Evolutionary conservation across 2,329 filamentous ascomycete genomes (phyloP).

Genomic region (Fusarium subtropicale): DNA sequence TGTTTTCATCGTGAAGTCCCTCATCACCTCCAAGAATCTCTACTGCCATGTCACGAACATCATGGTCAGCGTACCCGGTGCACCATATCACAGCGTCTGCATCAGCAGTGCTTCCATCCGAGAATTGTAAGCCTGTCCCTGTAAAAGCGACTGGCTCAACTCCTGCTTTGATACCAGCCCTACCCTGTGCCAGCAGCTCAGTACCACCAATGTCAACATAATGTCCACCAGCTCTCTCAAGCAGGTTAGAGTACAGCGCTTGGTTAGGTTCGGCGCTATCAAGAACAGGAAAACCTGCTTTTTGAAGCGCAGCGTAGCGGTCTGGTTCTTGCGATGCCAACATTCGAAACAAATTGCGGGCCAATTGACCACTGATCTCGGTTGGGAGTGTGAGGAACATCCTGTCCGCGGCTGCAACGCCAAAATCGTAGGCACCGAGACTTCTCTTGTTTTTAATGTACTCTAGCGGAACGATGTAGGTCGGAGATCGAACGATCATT

Average conservation of each 20-base stretch:
- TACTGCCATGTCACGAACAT: background rate
- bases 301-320: constrained; percentile 12
- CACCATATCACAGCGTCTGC: constrained; percentile 33
- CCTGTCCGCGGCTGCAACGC: constrained; percentile 9
- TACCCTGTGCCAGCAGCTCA: constrained; percentile 6
- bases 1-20: rapidly evolving
- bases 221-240: constrained; percentile 24
- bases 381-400: constrained; percentile 22
- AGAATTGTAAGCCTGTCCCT: constrained; percentile 14
- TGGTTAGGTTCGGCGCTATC: constrained; percentile 9
- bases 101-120: constrained; percentile 7
- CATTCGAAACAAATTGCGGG: constrained; percentile 3
- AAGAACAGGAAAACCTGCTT: constrained; percentile 13
- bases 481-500: constrained; percentile 31
- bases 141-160: constrained; percentile 13
- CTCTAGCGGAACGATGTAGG: constrained; percentile 28
- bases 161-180: constrained; percentile 12
- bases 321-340: constrained; percentile 26
- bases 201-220: constrained; percentile 31
- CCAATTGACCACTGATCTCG: constrained; percentile 11
- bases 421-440: constrained; percentile 18
- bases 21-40: constrained; percentile 4
- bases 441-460: constrained; percentile 23
- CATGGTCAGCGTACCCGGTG: constrained; percentile 25
- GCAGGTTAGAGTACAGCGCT: constrained; percentile 15